These are phyloP conservation scores for Camellia oleifera DNA, from an alignment of 179 eudicot species.

Conservation along the genomic window DNA sequence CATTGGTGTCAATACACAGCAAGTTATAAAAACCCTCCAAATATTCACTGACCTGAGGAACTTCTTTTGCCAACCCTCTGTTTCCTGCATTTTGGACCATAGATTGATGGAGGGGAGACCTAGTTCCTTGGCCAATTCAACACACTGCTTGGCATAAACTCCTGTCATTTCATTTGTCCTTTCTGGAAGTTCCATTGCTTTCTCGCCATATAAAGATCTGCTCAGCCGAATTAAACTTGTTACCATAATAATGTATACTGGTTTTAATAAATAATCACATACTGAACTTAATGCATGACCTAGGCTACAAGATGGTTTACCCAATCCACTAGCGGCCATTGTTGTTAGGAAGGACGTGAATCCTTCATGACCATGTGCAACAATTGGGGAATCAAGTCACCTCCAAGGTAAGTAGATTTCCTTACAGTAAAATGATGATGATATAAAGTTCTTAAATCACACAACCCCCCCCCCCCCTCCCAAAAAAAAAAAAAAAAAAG, in stretches of 20 bases:
- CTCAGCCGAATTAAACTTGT: conserved; percentile 1
- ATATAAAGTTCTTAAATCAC: too few species aligned
- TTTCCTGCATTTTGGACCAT: conserved; percentile 96
- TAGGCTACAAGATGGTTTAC: background rate
- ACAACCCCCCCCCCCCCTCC: too few species aligned
- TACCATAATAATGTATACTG: background rate
- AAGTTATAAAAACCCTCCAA: background rate
- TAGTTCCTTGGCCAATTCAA: conserved; percentile 68
- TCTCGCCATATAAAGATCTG: conserved; percentile 79
- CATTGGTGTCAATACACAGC: background rate
- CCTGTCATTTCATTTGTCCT: conserved; percentile 82
- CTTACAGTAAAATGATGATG: background rate
- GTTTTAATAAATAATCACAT: background rate
- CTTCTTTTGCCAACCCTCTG: conserved; percentile 79
- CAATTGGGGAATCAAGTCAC: background rate
- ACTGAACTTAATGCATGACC: too few species aligned
- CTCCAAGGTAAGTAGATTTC: background rate
- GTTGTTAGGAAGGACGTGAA: background rate
- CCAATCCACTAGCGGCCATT: background rate
- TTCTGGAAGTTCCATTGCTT: conserved; percentile 69
- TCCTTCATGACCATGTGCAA: background rate
- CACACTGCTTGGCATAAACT: conserved; percentile 57
- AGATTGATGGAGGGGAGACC: conserved; percentile 65
- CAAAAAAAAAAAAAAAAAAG: too few species aligned
- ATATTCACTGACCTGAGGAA: conserved; percentile 59